Conservation (phyloP, 2,329 filamentous ascomycete species). For the Laburnicola sp. region DNA sequence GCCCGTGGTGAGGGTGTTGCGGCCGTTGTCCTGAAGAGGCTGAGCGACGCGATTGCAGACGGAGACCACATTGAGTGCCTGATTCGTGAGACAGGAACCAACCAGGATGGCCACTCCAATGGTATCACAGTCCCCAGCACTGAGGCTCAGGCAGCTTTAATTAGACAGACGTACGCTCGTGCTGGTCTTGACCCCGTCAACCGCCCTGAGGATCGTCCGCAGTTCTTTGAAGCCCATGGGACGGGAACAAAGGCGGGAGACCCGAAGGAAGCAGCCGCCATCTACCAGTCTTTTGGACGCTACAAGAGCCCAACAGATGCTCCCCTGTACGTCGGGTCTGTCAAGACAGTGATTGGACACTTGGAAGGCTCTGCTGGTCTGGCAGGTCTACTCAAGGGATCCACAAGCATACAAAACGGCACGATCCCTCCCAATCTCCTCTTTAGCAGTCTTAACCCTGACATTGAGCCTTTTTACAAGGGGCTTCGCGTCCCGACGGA, state of each 20-base stretch:
- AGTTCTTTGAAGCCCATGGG: conserved; percentile 43
- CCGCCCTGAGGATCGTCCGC: background rate
- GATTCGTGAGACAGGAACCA: conserved; percentile 21
- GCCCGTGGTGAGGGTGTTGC: conserved; percentile 27
- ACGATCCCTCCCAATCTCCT: conserved; percentile 33
- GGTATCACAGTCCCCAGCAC: conserved; percentile 41
- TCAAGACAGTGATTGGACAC: conserved; percentile 41
- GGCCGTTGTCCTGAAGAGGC: conserved; percentile 23
- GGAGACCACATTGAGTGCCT: conserved; percentile 26
- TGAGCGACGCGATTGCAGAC: conserved; percentile 19
- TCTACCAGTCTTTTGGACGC: conserved; percentile 15
- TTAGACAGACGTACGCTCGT: conserved; percentile 15
- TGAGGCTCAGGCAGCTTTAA: conserved; percentile 40
- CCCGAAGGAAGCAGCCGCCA: conserved; percentile 21
- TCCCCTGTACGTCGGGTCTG: conserved; percentile 16
- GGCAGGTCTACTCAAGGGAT: conserved; percentile 41
- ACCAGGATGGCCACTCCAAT: conserved; percentile 3
- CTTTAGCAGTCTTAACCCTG: conserved; percentile 18
- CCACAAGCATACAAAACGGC: conserved; percentile 43
- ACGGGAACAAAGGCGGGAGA: conserved; percentile 57
- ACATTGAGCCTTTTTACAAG: conserved; percentile 16
- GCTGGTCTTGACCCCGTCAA: conserved; percentile 8
- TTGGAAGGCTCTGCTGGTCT: conserved; percentile 40
- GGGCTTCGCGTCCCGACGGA: conserved; percentile 14
- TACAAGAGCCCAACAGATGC: background rate